Conservation (phyloP, 164 flowering plant genomes). For the Chloranthus sessilifolius region DNA sequence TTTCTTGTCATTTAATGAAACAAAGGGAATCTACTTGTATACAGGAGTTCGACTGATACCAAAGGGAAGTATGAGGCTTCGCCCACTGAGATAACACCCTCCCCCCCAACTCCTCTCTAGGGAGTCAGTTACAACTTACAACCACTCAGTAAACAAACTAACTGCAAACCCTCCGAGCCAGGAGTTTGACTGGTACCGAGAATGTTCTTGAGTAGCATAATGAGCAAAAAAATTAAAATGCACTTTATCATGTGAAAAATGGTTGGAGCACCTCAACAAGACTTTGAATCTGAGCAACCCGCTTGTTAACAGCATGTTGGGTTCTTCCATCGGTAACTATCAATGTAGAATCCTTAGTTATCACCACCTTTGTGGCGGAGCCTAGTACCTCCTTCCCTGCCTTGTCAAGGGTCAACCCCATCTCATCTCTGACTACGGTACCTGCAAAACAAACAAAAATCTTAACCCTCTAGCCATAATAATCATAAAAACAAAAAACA, state of each 20-base stretch:
- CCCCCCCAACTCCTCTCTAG: too few species aligned
- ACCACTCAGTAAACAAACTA: too few species aligned
- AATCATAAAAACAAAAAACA: constrained; percentile 1
- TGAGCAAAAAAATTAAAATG: too few species aligned
- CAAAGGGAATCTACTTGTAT: too few species aligned
- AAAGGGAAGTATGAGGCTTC: too few species aligned
- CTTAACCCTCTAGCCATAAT: neutral
- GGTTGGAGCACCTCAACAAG: constrained; percentile 56
- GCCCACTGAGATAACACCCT: too few species aligned
- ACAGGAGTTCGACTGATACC: too few species aligned
- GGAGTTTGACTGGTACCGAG: too few species aligned
- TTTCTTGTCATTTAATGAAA: too few species aligned
- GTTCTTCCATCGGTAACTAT: constrained; percentile 86
- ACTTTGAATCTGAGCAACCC: constrained; percentile 53
- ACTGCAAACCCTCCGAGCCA: too few species aligned
- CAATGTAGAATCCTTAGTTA: constrained; percentile 75
- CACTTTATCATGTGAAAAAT: neutral
- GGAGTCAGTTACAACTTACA: too few species aligned
- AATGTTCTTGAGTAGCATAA: too few species aligned
- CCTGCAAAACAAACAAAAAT: constrained; percentile 33
- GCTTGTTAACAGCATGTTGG: constrained; percentile 54
- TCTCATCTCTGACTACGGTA: constrained; percentile 80
- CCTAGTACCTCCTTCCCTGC: constrained; percentile 72
- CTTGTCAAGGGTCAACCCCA: constrained; percentile 64
- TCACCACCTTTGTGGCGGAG: constrained; percentile 59